These are phyloP conservation scores for Yamadazyma tumulicola DNA, from an alignment of 805 yeast genomes.

Conservation along the genomic window DNA sequence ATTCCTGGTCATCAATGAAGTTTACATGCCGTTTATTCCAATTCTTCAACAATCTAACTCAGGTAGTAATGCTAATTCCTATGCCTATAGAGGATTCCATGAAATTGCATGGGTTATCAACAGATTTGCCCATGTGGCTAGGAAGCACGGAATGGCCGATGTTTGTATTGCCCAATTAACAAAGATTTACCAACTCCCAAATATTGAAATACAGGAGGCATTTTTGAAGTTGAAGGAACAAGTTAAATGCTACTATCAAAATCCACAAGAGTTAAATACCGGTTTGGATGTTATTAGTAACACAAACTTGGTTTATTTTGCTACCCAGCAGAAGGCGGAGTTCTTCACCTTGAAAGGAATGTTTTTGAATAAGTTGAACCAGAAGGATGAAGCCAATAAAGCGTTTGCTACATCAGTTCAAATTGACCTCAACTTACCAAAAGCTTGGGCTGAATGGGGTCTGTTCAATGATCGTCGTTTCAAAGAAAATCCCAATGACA, in stretches of 20 bases:
- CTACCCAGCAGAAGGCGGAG: slow-evolving; percentile 97
- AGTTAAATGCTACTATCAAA: slow-evolving; percentile 95
- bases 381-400: slow-evolving; percentile 92
- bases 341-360: slow-evolving; percentile 96
- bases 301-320: slow-evolving; percentile 93
- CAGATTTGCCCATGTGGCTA: slow-evolving; percentile 96
- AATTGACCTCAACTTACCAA: slow-evolving; percentile 87
- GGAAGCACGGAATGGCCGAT: slow-evolving; percentile 95
- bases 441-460: slow-evolving; percentile 99
- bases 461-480: slow-evolving; percentile 85
- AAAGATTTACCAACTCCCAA: slow-evolving; percentile 91
- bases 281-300: slow-evolving; percentile 96
- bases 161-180: slow-evolving; percentile 92
- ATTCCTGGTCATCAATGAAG: slow-evolving; percentile 91
- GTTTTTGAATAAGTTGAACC: slow-evolving; percentile 89
- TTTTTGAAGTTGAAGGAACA: slow-evolving; percentile 93
- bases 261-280: slow-evolving; percentile 83
- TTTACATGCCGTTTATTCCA: slow-evolving; percentile 89
- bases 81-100: slow-evolving; percentile 96
- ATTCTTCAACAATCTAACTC: slow-evolving; percentile 66
- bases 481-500: slow-evolving; percentile 77
- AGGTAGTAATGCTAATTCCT: slow-evolving; percentile 76
- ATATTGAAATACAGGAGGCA: slow-evolving; percentile 97
- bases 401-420: slow-evolving; percentile 98
- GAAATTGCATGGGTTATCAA: slow-evolving; percentile 99